These are phyloP conservation scores for Monilinia aucupariae DNA, from an alignment of 2,329 filamentous ascomycete genomes.

Conservation along the genomic window DNA sequence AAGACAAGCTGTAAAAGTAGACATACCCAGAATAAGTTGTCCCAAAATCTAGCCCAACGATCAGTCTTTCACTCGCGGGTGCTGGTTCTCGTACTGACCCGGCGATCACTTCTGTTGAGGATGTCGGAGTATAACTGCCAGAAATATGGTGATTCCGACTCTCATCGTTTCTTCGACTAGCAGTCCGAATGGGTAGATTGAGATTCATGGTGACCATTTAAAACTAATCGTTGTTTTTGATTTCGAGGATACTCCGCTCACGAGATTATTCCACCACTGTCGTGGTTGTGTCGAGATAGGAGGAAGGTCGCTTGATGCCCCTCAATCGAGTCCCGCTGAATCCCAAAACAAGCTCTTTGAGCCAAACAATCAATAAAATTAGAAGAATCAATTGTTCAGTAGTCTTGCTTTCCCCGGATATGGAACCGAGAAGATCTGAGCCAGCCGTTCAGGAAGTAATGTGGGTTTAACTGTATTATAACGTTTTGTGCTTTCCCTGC, in stretches of 20 bases:
- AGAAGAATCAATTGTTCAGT: background rate
- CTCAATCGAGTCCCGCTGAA: constrained; percentile 2
- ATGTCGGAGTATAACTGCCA: constrained; percentile 44
- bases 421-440: background rate
- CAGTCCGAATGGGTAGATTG: constrained; percentile 32
- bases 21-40: constrained; percentile 71
- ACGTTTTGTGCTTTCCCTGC: background rate
- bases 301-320: constrained; percentile 11
- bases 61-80: constrained; percentile 56
- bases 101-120: constrained; percentile 58
- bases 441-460: background rate
- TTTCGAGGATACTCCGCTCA: constrained; percentile 18
- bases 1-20: constrained; percentile 1
- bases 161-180: constrained; percentile 32
- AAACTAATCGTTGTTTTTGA: background rate
- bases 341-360: background rate
- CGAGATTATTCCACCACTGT: background rate
- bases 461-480: background rate
- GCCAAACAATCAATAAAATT: background rate
- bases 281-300: background rate
- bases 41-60: constrained; percentile 77
- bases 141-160: constrained; percentile 31
- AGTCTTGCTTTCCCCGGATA: background rate
- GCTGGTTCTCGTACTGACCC: constrained; percentile 51
- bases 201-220: constrained; percentile 32